Evolutionary conservation across 2,329 filamentous ascomycete species (phyloP).

Genomic region (Epichloe aotearoae): DNA sequence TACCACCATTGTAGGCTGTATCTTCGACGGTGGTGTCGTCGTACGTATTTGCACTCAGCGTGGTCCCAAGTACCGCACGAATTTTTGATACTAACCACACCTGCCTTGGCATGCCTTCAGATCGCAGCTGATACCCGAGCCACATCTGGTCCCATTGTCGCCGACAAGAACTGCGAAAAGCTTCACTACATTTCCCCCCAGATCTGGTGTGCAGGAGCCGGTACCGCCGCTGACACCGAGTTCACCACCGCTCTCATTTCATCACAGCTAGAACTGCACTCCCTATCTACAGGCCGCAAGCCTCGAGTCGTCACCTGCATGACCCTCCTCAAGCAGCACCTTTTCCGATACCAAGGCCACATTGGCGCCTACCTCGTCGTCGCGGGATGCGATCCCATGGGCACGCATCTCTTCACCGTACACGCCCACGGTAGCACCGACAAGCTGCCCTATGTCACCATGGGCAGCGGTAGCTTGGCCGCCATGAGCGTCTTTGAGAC

Average conservation of each 20-base stretch:
- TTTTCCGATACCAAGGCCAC: constrained; percentile 95
- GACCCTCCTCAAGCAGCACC: constrained; percentile 98
- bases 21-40: constrained; percentile 93
- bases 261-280: constrained; percentile 94
- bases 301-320: constrained; percentile 97
- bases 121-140: constrained; percentile 98
- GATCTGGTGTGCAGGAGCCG: constrained; percentile 98
- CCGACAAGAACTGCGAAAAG: constrained; percentile 99
- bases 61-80: neutral
- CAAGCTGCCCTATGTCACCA: constrained; percentile 98
- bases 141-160: constrained; percentile 93
- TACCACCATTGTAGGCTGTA: constrained; percentile 96
- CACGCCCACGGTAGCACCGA: constrained; percentile 97
- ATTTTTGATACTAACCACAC: neutral
- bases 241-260: constrained; percentile 98
- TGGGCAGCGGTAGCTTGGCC: constrained; percentile 90
- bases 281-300: constrained; percentile 89
- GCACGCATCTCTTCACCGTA: constrained; percentile 90
- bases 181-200: constrained; percentile 98
- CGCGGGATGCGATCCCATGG: constrained; percentile 90
- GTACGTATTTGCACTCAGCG: constrained; percentile 35
- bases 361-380: constrained; percentile 97
- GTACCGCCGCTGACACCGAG: constrained; percentile 95
- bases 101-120: constrained; percentile 25
- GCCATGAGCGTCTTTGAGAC: constrained; percentile 99